Evolutionary conservation across 306 rosid genomes (phyloP), one percentile per base, ranked within the genome.

Genomic region (Inga leiocalycina): DNA sequence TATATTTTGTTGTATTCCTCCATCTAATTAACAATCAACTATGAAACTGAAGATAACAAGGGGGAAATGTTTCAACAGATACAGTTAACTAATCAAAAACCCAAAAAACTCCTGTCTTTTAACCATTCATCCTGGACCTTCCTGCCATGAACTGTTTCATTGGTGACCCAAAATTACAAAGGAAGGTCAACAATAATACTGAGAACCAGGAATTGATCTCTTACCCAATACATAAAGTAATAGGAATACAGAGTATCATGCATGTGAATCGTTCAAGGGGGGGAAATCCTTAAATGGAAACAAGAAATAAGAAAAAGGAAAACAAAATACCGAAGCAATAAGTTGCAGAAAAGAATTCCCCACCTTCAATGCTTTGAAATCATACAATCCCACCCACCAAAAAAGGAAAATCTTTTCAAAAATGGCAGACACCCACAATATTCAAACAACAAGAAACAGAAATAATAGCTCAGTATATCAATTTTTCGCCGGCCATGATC

Each of bases 361-460:
- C 64, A 73, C 64, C 56, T 24, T 35, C n/a, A 20, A 59, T 17
- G 68, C 54, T 73, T 59, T 69, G 35, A 37, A 56, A 81, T 30
- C 54, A 71, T 10, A 43, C 67, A 78, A 72, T 24, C 11, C 80
- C 74, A 67, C 6, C 57, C 57, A 1, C 57, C 57, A 48, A 24
- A 59, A 62, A 79, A 57, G 41, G 78, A 74, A 85, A 82, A 83
- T 68, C 78, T 69, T 70, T 68, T 74, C 35, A 69, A 27, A 80
- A 76, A 74, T 74, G 82, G 74, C 15, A 79, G 84, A 81, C 72
- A 61, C 86, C 57, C 76, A 75, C 67, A 85, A 79, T 79, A 71
- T 79, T 71, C 71, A 78, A 66, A 45, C 73, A 75, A 22, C 0
- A 56, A 56, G 64, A 75, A 82, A 75, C 27, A 61, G 10, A 12